phyloP scores from a whole-genome alignment of 768 basidiomycete species.

The Porphyrellus cyaneotinctus region DNA sequence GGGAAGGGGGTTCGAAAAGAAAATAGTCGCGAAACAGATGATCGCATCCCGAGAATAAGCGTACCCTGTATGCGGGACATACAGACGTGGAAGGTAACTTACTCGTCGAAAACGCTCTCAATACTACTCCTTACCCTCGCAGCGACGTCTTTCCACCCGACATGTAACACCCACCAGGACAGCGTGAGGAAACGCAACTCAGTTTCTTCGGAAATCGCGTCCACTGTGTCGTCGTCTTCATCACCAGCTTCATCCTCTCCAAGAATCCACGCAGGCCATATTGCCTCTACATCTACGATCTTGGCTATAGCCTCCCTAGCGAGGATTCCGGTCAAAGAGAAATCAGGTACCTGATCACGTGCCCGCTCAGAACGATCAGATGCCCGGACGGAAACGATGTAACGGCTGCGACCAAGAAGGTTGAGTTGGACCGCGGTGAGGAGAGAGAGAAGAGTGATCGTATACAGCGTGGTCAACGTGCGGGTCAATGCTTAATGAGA shows the following conservation, averaged over 20 bases:
- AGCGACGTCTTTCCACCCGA: slow-evolving; percentile 85
- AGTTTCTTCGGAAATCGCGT: slow-evolving; percentile 56
- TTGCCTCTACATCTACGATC: slow-evolving; percentile 24
- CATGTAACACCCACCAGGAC: slow-evolving; percentile 90
- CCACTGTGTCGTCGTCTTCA: slow-evolving; percentile 27
- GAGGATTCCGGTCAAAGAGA: slow-evolving; percentile 25
- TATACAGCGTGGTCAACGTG: slow-evolving; percentile 81
- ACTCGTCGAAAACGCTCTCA: slow-evolving; percentile 84
- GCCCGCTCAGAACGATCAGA: slow-evolving; percentile 56
- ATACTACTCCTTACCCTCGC: slow-evolving; percentile 70
- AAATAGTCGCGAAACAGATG: background rate
- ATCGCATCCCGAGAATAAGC: background rate
- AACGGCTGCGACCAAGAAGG: slow-evolving; percentile 76
- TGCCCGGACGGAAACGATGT: slow-evolving; percentile 64
- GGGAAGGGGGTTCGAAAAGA: background rate
- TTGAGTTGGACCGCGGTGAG: slow-evolving; percentile 84
- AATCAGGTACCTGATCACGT: slow-evolving; percentile 37
- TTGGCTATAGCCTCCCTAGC: slow-evolving; percentile 23
- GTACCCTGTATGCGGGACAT: background rate
- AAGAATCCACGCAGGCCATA: slow-evolving; percentile 22
- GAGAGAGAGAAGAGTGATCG: slow-evolving; percentile 80
- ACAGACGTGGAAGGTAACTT: slow-evolving; percentile 27
- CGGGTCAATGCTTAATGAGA: slow-evolving; percentile 70
- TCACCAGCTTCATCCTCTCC: slow-evolving; percentile 26
- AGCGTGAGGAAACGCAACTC: slow-evolving; percentile 81